A percentile compares a stretch with the other conserved stretches of the same genome.
Evolutionary conservation across 352 stramenopile genomes (phyloP).

Genomic region (Globisporangium paddicum): DNA sequence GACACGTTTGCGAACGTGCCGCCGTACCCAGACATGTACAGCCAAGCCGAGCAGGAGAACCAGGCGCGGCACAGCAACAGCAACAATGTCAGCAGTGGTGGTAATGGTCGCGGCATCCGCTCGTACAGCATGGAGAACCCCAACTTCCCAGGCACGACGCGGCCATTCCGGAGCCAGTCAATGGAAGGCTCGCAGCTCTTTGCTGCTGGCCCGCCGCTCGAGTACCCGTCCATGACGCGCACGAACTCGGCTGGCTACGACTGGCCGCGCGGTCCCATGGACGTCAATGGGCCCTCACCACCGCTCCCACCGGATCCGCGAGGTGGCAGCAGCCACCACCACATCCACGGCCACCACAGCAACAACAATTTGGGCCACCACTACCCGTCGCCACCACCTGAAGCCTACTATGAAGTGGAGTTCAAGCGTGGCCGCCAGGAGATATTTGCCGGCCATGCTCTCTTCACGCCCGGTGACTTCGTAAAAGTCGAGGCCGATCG

Average conservation of each 20-base stretch:
- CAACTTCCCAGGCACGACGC: conserved; percentile 43
- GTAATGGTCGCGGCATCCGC: conserved; percentile 40
- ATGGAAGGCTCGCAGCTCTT: conserved; percentile 71
- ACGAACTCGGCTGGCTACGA: conserved; percentile 67
- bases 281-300: conserved; percentile 30
- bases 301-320: conserved; percentile 61
- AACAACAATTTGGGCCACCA: conserved; percentile 15
- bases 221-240: conserved; percentile 56
- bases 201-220: conserved; percentile 28
- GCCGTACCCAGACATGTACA: conserved; percentile 59
- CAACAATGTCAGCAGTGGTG: conserved; percentile 7
- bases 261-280: conserved; percentile 46
- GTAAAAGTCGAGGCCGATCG: conserved; percentile 97
- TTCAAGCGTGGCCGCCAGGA: conserved; percentile 93
- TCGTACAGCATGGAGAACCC: conserved; percentile 79
- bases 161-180: conserved; percentile 65
- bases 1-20: conserved; percentile 50
- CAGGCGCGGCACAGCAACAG: conserved; percentile 33
- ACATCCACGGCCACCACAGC: conserved; percentile 1
- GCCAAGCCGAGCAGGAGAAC: conserved; percentile 41
- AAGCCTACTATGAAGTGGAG: conserved; percentile 93
- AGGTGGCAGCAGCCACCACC: background rate
- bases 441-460: conserved; percentile 85
- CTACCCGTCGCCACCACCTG: conserved; percentile 54
- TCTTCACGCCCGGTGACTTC: conserved; percentile 91